Evolutionary conservation across 495 filamentous ascomycete species (phyloP), one percentile per base, ranked within the genome.

Genomic region (Neurospora tetraspora): DNA sequence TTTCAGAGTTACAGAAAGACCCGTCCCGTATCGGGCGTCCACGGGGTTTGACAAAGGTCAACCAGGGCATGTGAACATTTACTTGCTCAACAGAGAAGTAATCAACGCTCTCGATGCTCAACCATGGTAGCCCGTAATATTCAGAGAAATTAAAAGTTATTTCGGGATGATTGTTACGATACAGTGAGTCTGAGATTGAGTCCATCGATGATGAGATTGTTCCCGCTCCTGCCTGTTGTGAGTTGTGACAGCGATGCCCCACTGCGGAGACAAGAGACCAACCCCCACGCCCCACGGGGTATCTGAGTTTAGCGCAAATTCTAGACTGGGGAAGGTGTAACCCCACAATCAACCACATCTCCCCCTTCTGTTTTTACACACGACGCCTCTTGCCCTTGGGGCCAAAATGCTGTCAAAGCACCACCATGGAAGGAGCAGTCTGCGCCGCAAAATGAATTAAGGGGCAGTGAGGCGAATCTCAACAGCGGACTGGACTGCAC

Each of bases 241-340:
- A 27, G 6, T 36, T 36, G 38, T 31, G 38, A 31, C 16, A 43
- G 39, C 16, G 36, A 59, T 37, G 34, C 43, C 45, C 36, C 40
- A 38, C 43, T 53, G 65, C 40, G 68, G 68, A 23, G 71, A 23
- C 27, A 34, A 31, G 53, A 61, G 23, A 34, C 53, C 53, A 39
- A 74, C 77, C 79, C 77, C 79, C 77, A 79, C 79, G 76, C 79
- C 78, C 78, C 78, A 79, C 69, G 76, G 78, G 76, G 76, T 76
- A 70, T 70, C 18, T 68, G 47, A 73, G 70, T 59, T 74, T 72
- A 69, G 71, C 68, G 53, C 36, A 39, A 23, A 70, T 31, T 43
- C 39, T 69, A 37, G 69, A 27, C 72, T 59, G 39, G 45, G 71
- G 73, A 43, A 40, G 73, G 37, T 72, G 75, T 61, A 75, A 75